Evolutionary conservation across 2,329 filamentous ascomycete species (phyloP).

Genomic region (Botrytis squamosa): DNA sequence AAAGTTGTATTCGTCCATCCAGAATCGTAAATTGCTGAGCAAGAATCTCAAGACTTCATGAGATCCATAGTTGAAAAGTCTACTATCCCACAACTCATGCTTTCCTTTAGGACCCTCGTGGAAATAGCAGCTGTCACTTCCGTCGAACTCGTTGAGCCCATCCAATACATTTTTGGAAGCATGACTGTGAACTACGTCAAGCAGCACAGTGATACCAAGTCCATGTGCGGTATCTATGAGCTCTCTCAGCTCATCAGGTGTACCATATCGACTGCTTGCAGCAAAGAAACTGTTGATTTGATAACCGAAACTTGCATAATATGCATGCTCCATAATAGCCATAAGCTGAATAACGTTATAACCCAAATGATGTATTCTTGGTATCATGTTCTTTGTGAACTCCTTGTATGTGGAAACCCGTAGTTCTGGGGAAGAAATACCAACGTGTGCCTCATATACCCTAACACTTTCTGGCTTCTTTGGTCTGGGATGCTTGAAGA

Average conservation of each 20-base stretch:
- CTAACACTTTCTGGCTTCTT: conserved; percentile 82
- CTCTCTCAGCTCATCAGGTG: conserved; percentile 93
- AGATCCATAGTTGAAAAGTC: conserved; percentile 93
- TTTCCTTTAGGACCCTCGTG: conserved; percentile 80
- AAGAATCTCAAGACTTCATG: conserved; percentile 96
- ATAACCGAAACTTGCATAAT: conserved; percentile 98
- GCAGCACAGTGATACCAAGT: conserved; percentile 83
- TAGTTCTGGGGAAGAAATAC: conserved; percentile 89
- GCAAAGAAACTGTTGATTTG: conserved; percentile 99
- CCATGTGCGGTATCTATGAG: conserved; percentile 92
- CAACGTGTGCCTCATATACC: conserved; percentile 98
- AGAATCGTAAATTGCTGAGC: conserved; percentile 92
- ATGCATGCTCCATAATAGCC: conserved; percentile 99
- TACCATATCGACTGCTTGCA: conserved; percentile 90
- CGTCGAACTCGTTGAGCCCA: conserved; percentile 93
- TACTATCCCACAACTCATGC: conserved; percentile 94
- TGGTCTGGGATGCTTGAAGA: conserved; percentile 79
- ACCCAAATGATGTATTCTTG: conserved; percentile 82
- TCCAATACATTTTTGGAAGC: conserved; percentile 97
- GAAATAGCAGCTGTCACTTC: conserved; percentile 93
- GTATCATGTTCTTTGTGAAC: conserved; percentile 89
- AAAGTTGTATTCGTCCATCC: conserved; percentile 98
- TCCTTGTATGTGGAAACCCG: conserved; percentile 94
- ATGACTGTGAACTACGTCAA: conserved; percentile 97
- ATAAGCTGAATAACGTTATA: conserved; percentile 99